Conservation (phyloP, 2,329 filamentous ascomycete genomes). For the Neonectria punicea region DNA sequence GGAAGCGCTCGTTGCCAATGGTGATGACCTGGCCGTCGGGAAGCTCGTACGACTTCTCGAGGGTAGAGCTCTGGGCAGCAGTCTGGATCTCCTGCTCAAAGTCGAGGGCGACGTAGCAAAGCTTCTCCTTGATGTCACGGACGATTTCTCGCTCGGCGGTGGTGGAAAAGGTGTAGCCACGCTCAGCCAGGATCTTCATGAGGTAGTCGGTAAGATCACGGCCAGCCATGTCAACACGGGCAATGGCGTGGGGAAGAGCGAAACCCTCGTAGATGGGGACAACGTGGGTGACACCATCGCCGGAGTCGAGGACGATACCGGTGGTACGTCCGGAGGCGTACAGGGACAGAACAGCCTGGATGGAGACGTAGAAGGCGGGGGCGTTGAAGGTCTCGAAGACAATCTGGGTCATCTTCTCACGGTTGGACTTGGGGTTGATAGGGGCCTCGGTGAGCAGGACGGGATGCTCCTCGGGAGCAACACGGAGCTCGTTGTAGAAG, state of each 20-base stretch:
- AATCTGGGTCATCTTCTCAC: conserved; percentile 99
- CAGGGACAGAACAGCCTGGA: conserved; percentile 98
- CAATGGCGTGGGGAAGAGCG: conserved; percentile 99
- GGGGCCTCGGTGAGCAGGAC: conserved; percentile 98
- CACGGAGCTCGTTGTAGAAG: conserved; percentile 99
- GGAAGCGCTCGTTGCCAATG: conserved; percentile 99
- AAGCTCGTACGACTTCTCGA: conserved; percentile 99
- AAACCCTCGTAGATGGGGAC: conserved; percentile 99
- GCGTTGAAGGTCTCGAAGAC: conserved; percentile 99
- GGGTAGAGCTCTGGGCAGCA: conserved; percentile 95
- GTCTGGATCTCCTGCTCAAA: conserved; percentile 99
- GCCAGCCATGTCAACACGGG: conserved; percentile 99
- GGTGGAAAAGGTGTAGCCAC: conserved; percentile 99
- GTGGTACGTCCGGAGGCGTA: conserved; percentile 99
- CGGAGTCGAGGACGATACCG: conserved; percentile 99
- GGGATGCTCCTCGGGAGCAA: conserved; percentile 99
- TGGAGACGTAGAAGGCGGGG: conserved; percentile 99
- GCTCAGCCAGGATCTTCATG: conserved; percentile 99
- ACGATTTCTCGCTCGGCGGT: conserved; percentile 99
- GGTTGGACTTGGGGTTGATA: conserved; percentile 99
- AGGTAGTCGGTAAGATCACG: conserved; percentile 99
- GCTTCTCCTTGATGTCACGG: conserved; percentile 99
- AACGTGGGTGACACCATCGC: conserved; percentile 99
- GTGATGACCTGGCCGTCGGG: conserved; percentile 99
- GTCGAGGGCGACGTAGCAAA: conserved; percentile 99